Evolutionary conservation across 1,139 yeast genomes (phyloP), one percentile per base, ranked within the genome.

Genomic region (Nakaseomyces bracarensis): DNA sequence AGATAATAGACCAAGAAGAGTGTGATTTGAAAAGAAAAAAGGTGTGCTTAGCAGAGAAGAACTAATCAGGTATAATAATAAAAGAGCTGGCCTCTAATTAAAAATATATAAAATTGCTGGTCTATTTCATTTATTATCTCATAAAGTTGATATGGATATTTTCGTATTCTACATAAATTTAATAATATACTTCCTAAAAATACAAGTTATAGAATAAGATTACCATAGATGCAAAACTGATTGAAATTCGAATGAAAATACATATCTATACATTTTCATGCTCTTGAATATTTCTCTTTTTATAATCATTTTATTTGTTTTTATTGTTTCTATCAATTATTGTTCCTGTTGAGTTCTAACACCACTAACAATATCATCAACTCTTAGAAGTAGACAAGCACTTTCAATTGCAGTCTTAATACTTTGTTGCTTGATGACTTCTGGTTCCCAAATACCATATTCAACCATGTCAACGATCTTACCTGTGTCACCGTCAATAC

Each of bases 391-490:
- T 68, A 91, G 72, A 64, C 96, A 84, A 7, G 98, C 97, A 71
- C 95, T 82, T 67, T 91, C 99, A 52, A 93, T 84, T 35, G 95
- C 96, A 15, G 98, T 93, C 71, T 91, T 91, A 54, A 91, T 82
- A 49, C 95, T 82, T 69, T 91, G 99, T 60, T 85, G 93, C 68
- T 91, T 91, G 65, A 91, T 87, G 39, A 86, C 96, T 68, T 91
- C 96, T 14, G 99, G 98, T 68, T 91, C 99, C 98, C 98, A 91
- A 51, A 91, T 83, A 34, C 98, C 98, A 64, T 87, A 91, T 20
- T 77, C 82, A 52, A 82, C 77, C 99, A 91, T 91, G 63, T 91
- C 97, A 33, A 85, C 96, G 46, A 91, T 76, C 67, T 84, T 86
- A 53, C 98, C 98, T 44, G 74, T 71, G 51, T 89, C 96, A 51